Evolutionary conservation across 2,329 filamentous ascomycete genomes (phyloP).

Genomic region (Plenodomus lindquistii): DNA sequence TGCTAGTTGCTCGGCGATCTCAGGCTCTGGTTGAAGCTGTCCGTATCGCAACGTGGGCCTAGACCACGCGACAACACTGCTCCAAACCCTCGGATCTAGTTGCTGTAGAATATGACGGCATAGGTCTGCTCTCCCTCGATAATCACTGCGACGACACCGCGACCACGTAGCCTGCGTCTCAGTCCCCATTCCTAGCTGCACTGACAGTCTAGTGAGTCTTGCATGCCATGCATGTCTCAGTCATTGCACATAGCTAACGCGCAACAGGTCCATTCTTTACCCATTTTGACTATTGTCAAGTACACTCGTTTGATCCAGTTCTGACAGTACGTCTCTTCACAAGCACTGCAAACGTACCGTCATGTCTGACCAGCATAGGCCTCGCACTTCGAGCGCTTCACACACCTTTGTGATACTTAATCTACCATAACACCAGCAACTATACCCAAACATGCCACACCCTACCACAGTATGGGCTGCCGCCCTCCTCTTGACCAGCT

Average conservation of each 20-base stretch:
- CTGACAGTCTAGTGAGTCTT: constrained; percentile 42
- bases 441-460: constrained; percentile 49
- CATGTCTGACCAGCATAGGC: constrained; percentile 19
- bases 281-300: constrained; percentile 50
- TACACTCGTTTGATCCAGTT: constrained; percentile 55
- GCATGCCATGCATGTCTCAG: neutral
- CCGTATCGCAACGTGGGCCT: constrained; percentile 17
- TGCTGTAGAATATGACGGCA: constrained; percentile 41
- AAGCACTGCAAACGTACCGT: constrained; percentile 2
- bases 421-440: constrained; percentile 29
- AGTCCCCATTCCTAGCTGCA: constrained; percentile 35
- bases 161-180: constrained; percentile 28
- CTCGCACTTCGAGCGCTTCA: constrained; percentile 19
- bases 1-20: constrained; percentile 18
- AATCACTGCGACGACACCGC: constrained; percentile 27
- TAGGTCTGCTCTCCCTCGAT: constrained; percentile 30
- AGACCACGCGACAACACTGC: constrained; percentile 22
- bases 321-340: constrained; percentile 40
- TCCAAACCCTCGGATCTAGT: constrained; percentile 20
- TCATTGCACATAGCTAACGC: constrained; percentile 17
- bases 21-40: constrained; percentile 16
- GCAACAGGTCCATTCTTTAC: constrained; percentile 43
- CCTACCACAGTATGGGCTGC: constrained; percentile 52
- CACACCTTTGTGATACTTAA: constrained; percentile 31
- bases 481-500: constrained; percentile 48